phyloP scores from a whole-genome alignment of 176 grass and related monocot species.

The Avena atlantica region DNA sequence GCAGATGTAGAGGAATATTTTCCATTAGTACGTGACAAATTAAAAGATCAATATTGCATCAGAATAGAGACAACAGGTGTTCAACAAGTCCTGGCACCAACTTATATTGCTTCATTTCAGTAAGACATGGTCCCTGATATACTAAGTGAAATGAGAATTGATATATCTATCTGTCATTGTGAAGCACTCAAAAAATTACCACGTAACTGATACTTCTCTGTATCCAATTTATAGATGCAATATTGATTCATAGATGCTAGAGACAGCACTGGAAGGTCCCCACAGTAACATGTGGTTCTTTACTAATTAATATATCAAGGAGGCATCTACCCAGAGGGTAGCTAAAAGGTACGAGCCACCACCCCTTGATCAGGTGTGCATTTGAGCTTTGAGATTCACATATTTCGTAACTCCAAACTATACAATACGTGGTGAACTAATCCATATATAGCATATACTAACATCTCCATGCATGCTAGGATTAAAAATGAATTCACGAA shows the following conservation, averaged over 20 bases:
- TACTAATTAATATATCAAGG: slow-evolving; percentile 19
- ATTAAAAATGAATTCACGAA: not conserved
- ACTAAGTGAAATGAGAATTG: not conserved
- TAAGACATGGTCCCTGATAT: slow-evolving; percentile 8
- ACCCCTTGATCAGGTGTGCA: not conserved
- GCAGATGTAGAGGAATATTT: slow-evolving; percentile 26
- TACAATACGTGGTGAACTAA: not conserved
- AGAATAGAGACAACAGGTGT: slow-evolving; percentile 16
- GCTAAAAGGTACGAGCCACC: not conserved
- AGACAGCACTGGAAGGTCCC: slow-evolving; percentile 4
- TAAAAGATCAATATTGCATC: slow-evolving; percentile 11
- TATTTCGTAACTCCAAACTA: not conserved
- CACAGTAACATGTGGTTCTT: not conserved
- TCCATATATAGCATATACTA: not conserved
- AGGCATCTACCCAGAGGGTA: not conserved
- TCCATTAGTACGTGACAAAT: not conserved
- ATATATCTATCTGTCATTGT: not conserved
- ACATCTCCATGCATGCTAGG: not conserved
- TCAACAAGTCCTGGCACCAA: slow-evolving; percentile 7
- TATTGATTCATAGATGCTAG: not conserved
- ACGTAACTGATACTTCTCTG: not conserved
- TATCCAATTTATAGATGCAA: not conserved
- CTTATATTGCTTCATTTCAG: slow-evolving; percentile 8
- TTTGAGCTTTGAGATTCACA: not conserved
- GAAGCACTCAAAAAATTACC: slow-evolving; percentile 5